These are phyloP conservation scores for Phytophthora palmivora DNA, from an alignment of 352 stramenopile genomes.

Conservation along the genomic window DNA sequence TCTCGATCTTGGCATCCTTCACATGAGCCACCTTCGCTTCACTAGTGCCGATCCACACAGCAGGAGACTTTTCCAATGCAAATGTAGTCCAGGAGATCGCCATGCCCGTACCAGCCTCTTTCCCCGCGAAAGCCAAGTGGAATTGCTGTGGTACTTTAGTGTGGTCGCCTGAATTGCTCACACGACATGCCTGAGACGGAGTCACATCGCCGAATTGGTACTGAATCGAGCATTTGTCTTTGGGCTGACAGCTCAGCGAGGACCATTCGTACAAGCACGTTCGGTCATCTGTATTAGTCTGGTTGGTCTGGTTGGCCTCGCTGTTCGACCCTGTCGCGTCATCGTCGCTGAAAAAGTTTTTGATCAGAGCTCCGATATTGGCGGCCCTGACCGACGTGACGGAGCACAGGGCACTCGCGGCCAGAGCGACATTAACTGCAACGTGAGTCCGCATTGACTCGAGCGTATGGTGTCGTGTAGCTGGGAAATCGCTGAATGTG, in stretches of 20 bases:
- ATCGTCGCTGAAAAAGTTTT: constrained; percentile 35
- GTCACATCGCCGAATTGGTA: constrained; percentile 56
- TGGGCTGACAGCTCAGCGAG: constrained; percentile 31
- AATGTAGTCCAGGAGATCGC: constrained; percentile 58
- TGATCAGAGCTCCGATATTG: constrained; percentile 14
- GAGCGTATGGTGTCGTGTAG: constrained; percentile 4
- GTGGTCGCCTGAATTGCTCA: constrained; percentile 34
- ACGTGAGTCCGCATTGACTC: constrained; percentile 14
- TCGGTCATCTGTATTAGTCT: constrained; percentile 38
- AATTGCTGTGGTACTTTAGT: constrained; percentile 50
- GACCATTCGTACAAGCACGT: constrained; percentile 47
- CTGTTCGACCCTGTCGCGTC: constrained; percentile 33
- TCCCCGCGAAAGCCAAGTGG: constrained; percentile 53
- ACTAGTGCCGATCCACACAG: constrained; percentile 48
- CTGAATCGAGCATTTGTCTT: constrained; percentile 46
- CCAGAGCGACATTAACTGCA: constrained; percentile 22
- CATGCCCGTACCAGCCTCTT: no score
- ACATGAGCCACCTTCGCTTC: constrained; percentile 20
- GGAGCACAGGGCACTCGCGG: constrained; percentile 25
- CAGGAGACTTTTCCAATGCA: constrained; percentile 26
- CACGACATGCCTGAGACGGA: constrained; percentile 52
- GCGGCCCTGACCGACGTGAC: constrained; percentile 15
- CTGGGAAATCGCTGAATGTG: constrained; percentile 30
- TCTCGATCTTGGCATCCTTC: constrained; percentile 39
- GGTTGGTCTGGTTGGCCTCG: constrained; percentile 2